A percentile compares a stretch with the other conserved stretches of the same genome.
Evolutionary conservation across 2,329 filamentous ascomycete genomes (phyloP).

Genomic region (Aschersonia sp.): DNA sequence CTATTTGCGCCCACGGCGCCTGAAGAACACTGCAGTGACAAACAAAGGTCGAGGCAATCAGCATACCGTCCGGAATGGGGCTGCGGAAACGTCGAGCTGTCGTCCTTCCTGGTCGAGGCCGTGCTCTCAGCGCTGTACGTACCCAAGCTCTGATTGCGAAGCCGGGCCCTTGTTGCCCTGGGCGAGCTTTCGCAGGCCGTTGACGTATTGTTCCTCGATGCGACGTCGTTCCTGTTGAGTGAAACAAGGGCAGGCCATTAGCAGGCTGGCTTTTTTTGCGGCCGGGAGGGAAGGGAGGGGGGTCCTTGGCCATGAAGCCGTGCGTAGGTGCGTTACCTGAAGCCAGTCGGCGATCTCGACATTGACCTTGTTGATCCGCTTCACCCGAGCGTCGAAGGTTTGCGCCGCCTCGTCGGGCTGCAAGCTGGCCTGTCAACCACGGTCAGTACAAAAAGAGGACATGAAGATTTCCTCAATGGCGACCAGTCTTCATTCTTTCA

Average conservation of each 20-base stretch:
- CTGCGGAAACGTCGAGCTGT: slow-evolving; percentile 1
- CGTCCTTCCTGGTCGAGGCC: neutral
- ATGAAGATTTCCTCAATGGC: too few relatives aligned
- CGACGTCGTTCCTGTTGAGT: slow-evolving; percentile 66
- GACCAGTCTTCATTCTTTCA: neutral
- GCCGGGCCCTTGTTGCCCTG: slow-evolving; percentile 61
- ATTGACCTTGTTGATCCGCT: slow-evolving; percentile 76
- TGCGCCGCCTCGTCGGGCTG: slow-evolving; percentile 70
- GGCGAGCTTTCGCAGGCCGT: slow-evolving; percentile 66
- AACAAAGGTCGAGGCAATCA: too few relatives aligned
- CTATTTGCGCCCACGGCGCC: slow-evolving; percentile 76
- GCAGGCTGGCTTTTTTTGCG: neutral
- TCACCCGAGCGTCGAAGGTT: slow-evolving; percentile 74
- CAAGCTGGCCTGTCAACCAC: slow-evolving; percentile 53
- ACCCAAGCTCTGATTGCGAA: slow-evolving; percentile 74
- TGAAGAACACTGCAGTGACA: slow-evolving; percentile 59
- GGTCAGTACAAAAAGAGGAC: slow-evolving; percentile 3
- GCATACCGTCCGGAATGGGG: slow-evolving; percentile 1
- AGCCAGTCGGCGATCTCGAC: slow-evolving; percentile 91
- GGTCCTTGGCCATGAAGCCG: neutral
- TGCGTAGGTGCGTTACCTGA: slow-evolving; percentile 42
- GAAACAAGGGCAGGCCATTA: neutral
- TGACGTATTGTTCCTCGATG: slow-evolving; percentile 80
- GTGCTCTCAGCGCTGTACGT: slow-evolving; percentile 18
- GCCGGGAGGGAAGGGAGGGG: neutral